Conservation (phyloP, 2,329 filamentous ascomycete species). For the Hymenoscyphus repandus region DNA sequence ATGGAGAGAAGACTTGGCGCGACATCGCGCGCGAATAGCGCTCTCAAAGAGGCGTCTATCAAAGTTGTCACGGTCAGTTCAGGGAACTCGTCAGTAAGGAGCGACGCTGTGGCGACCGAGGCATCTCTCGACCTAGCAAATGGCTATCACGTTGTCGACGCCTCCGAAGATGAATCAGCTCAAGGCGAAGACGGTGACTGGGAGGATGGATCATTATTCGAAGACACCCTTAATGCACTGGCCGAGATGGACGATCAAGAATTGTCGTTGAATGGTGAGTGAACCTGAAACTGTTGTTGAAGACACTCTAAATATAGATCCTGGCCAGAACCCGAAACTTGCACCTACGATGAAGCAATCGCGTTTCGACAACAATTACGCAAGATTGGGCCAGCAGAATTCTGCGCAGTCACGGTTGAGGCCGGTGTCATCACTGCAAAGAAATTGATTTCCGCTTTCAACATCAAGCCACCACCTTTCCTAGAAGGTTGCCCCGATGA, state of each 20-base stretch:
- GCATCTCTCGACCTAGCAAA: background rate
- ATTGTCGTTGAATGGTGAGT: conserved; percentile 35
- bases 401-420: conserved; percentile 68
- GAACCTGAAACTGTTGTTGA: conserved; percentile 11
- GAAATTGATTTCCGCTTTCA: conserved; percentile 83
- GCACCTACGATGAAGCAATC: conserved; percentile 64
- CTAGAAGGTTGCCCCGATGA: conserved; percentile 70
- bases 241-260: conserved; percentile 43
- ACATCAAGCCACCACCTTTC: conserved; percentile 66
- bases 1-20: too few relatives aligned
- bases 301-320: conserved; percentile 22
- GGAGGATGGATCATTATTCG: conserved; percentile 41
- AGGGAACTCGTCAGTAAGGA: background rate
- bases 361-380: conserved; percentile 67
- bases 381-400: conserved; percentile 69
- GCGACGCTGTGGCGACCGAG: background rate
- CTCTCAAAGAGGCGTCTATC: background rate
- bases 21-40: background rate
- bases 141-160: background rate
- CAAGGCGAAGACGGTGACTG: conserved; percentile 26
- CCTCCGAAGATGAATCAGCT: conserved; percentile 3
- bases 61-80: background rate
- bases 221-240: conserved; percentile 35
- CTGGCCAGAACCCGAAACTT: conserved; percentile 32
- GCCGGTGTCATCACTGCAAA: conserved; percentile 67